These are phyloP conservation scores for Pichia paraexigua DNA, from an alignment of 805 yeast genomes.

Conservation along the genomic window DNA sequence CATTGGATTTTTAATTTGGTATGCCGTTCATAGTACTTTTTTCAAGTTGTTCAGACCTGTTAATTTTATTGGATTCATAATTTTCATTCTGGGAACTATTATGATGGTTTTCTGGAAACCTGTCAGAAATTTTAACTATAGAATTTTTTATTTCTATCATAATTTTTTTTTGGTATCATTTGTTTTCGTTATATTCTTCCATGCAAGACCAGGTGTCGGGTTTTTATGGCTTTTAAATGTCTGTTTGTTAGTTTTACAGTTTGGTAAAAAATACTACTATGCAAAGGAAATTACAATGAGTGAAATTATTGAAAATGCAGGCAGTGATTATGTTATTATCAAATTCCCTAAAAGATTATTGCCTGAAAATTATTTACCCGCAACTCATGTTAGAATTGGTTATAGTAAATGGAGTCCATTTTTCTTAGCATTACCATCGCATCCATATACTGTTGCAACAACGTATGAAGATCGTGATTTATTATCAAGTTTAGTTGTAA, in stretches of 20 bases:
- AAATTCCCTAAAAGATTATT: conserved; percentile 15
- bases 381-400: conserved; percentile 50
- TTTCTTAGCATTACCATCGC: conserved; percentile 49
- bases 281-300: conserved; percentile 16
- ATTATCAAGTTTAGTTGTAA: conserved; percentile 37
- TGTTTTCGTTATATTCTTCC: conserved; percentile 41
- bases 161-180: conserved; percentile 40
- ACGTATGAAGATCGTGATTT: conserved; percentile 22
- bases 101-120: conserved; percentile 37
- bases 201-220: conserved; percentile 65
- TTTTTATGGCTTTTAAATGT: conserved; percentile 26
- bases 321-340: conserved; percentile 10
- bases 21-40: conserved; percentile 22
- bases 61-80: conserved; percentile 48
- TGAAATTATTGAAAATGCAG: conserved; percentile 13
- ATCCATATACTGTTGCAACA: conserved; percentile 59
- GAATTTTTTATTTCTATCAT: conserved; percentile 49
- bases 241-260: conserved; percentile 30
- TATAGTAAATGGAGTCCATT: conserved; percentile 30
- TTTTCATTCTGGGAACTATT: conserved; percentile 29
- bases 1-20: conserved; percentile 47
- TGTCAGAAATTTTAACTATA: conserved; percentile 43
- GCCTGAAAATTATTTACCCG: conserved; percentile 33
- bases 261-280: conserved; percentile 26
- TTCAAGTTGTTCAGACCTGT: conserved; percentile 29